phyloP scores from a whole-genome alignment of 2,329 filamentous ascomycete genomes.

The Hansfordia pulvinata region DNA sequence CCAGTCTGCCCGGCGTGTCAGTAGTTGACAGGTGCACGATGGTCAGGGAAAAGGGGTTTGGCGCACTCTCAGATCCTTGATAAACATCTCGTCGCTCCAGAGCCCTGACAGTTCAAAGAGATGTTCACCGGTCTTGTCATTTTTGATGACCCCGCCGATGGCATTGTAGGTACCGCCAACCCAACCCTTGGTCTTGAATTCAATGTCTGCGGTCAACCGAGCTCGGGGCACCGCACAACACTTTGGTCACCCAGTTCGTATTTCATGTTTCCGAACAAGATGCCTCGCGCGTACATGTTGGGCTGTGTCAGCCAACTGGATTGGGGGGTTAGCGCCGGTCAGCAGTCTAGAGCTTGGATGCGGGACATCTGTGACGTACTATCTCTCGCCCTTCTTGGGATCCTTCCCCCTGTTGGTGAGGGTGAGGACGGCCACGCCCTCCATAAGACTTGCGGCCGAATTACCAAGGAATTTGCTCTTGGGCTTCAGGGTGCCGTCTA shows the following conservation, averaged over 20 bases:
- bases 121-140: constrained; percentile 71
- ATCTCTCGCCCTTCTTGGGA: constrained; percentile 61
- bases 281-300: constrained; percentile 97
- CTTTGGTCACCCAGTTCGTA: constrained; percentile 97
- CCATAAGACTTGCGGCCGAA: constrained; percentile 96
- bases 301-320: constrained; percentile 81
- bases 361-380: constrained; percentile 45
- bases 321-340: constrained; percentile 4
- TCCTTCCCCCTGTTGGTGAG: constrained; percentile 65
- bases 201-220: constrained; percentile 75
- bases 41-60: background rate
- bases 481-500: constrained; percentile 91
- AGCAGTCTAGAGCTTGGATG: background rate
- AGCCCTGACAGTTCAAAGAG: constrained; percentile 86
- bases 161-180: constrained; percentile 94
- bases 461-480: constrained; percentile 93
- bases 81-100: constrained; percentile 91
- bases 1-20: constrained; percentile 49
- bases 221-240: constrained; percentile 80
- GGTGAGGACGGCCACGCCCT: constrained; percentile 78
- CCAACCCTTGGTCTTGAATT: constrained; percentile 98
- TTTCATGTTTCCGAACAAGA: constrained; percentile 98
- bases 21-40: background rate
- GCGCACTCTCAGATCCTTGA: constrained; percentile 67
- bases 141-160: constrained; percentile 83